Evolutionary conservation across 768 basidiomycete genomes (phyloP).

Genomic region (Amanita polypyramis): DNA sequence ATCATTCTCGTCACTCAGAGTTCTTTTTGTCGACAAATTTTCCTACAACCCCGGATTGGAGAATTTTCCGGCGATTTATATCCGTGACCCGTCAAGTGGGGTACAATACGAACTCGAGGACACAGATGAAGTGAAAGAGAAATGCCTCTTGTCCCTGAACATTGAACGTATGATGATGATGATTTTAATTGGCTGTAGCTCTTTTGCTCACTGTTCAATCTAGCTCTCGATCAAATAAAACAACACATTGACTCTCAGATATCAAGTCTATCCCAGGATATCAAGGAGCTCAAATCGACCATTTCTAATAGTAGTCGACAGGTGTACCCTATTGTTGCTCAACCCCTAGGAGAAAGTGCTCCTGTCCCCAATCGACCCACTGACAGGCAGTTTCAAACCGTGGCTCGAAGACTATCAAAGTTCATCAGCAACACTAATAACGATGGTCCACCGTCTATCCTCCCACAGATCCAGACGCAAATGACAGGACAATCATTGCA

Average conservation of each 20-base stretch:
- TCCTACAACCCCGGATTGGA: conserved; percentile 88
- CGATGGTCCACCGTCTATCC: conserved; percentile 17
- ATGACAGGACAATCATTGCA: conserved; percentile 60
- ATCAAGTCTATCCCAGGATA: conserved; percentile 70
- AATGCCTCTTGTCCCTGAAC: conserved; percentile 81
- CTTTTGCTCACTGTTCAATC: conserved; percentile 4
- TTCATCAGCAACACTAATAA: conserved; percentile 40
- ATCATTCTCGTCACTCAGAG: conserved; percentile 64
- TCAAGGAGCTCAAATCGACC: conserved; percentile 74
- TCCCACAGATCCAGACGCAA: conserved; percentile 40
- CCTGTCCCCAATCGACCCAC: conserved; percentile 58
- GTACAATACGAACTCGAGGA: conserved; percentile 96
- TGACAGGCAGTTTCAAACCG: conserved; percentile 62
- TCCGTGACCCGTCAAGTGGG: conserved; percentile 84
- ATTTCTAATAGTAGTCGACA: conserved; percentile 44
- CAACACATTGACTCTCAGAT: conserved; percentile 96
- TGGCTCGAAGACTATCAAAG: conserved; percentile 66
- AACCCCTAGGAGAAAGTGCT: conserved; percentile 55
- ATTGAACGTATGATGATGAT: conserved; percentile 79
- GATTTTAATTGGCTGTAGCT: not conserved
- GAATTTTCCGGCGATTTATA: conserved; percentile 92
- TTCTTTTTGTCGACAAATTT: conserved; percentile 92
- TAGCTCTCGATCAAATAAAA: conserved; percentile 97
- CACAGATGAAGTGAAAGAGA: conserved; percentile 84
- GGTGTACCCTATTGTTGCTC: conserved; percentile 34